Percentiles rank a stretch among this genome's conserved stretches.
These are phyloP conservation scores for Penicillium parvum DNA, from an alignment of 495 filamentous ascomycete species.

Conservation along the genomic window DNA sequence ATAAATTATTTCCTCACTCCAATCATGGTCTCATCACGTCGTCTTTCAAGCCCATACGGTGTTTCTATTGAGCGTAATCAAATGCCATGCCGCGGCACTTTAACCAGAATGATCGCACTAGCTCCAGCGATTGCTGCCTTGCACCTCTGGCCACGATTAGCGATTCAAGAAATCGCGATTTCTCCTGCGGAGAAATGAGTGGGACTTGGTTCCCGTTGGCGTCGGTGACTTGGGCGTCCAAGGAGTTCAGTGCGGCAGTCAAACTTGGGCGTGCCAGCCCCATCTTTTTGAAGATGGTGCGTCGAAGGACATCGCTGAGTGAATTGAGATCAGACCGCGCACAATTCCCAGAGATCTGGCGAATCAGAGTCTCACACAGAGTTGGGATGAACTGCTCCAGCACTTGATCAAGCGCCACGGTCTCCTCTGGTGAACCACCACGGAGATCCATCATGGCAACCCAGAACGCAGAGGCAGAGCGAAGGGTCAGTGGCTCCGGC, in stretches of 20 bases:
- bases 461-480: conserved; percentile 78
- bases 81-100: conserved; percentile 64
- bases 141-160: conserved; percentile 55
- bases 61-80: conserved; percentile 48
- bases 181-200: conserved; percentile 27
- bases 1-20: too few species aligned
- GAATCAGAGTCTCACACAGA: conserved; percentile 54
- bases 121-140: conserved; percentile 49
- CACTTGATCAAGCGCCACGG: conserved; percentile 45
- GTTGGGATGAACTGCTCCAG: conserved; percentile 57
- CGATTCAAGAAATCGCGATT: conserved; percentile 35
- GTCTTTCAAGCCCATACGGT: not conserved
- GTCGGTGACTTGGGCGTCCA: conserved; percentile 41
- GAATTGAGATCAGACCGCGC: conserved; percentile 73
- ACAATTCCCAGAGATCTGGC: conserved; percentile 70
- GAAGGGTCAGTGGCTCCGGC: conserved; percentile 75
- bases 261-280: conserved; percentile 62
- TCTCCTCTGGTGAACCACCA: conserved; percentile 38
- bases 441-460: conserved; percentile 47
- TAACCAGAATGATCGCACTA: conserved; percentile 66
- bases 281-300: conserved; percentile 63
- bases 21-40: not conserved
- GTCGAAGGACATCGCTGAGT: conserved; percentile 73
- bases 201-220: conserved; percentile 19
- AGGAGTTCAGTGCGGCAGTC: conserved; percentile 46